A percentile compares a stretch with the other conserved stretches of the same genome.
Conservation (phyloP, 2,329 filamentous ascomycete species). For the Fusarium tricinctum region DNA sequence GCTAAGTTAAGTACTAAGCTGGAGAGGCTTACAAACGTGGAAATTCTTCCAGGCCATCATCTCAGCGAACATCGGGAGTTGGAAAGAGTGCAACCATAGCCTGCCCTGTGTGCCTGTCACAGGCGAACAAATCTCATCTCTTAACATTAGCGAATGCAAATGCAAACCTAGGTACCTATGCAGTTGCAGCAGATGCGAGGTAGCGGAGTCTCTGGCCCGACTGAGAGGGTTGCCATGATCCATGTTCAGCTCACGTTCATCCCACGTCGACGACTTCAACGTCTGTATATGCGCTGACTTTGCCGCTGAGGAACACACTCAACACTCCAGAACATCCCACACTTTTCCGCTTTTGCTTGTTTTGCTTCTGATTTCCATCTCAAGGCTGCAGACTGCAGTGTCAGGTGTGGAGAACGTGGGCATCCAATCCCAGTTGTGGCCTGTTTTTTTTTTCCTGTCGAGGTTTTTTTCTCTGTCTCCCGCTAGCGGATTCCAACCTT, state of each 20-base stretch:
- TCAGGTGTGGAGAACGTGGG: constrained; percentile 31
- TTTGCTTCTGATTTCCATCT: too few species aligned
- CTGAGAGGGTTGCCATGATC: constrained; percentile 6
- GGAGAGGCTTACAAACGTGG: not conserved
- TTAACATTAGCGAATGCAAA: constrained; percentile 27
- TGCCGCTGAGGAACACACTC: constrained; percentile 12
- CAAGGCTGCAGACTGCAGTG: constrained; percentile 3
- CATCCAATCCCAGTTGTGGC: constrained; percentile 29
- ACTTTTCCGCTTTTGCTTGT: not conserved
- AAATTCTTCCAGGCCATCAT: not conserved
- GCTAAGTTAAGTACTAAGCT: not conserved
- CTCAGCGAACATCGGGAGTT: constrained; percentile 16
- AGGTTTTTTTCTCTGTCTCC: constrained; percentile 20
- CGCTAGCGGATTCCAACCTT: constrained; percentile 22
- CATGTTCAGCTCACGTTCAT: constrained; percentile 27
- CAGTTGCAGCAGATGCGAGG: constrained; percentile 26
- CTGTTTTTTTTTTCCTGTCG: constrained; percentile 36
- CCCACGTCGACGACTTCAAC: constrained; percentile 2
- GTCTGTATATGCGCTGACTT: not conserved
- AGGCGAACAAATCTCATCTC: constrained; percentile 28
- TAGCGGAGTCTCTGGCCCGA: constrained; percentile 35
- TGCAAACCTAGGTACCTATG: not conserved
- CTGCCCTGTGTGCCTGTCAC: constrained; percentile 11
- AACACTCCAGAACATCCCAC: constrained; percentile 24
- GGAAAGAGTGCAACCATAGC: constrained; percentile 3